Base-by-base conservation (phyloP, 257 asterid genomes). In the Solanum corneliomulleri region DNA sequence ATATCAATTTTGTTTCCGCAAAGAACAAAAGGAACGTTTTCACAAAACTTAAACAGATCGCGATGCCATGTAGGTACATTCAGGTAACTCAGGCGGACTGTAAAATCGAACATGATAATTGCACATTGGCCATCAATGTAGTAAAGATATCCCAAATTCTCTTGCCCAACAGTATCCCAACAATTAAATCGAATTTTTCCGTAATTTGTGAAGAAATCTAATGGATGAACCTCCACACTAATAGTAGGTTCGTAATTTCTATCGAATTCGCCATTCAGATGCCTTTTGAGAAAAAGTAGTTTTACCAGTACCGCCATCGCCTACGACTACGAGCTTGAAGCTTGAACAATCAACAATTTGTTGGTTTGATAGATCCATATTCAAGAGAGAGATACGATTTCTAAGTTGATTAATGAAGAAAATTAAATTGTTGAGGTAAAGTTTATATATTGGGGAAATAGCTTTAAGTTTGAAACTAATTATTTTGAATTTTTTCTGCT, bases 141-240 rank as follows among this genome's bases (percentile, higher is more conserved):
- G 93, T 94, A 93, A 78, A 92, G 94, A 76, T 96, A 96, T 87
- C 96, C 97, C 29, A 92, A 92, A 88, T 93, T 93, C 91, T 93
- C 96, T 82, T 94, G 96, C 23, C 98, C 98, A 16, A 95, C 96
- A 7, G 96, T 93, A 89, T 94, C 98, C 95, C 96, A 94, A 90
- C 98, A 94, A 60, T 94, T 91, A 83, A 93, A 94, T 58, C 96
- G 92, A 88, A 92, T 89, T 76, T 91, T 91, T 37, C 96, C 97
- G 4, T 91, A 93, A 82, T 0, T 49, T 7, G 23, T 49, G 60
- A 15, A 49, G 21, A 49, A 49, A 20, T 49, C 21, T 15, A 49
- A 49, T 49, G 97, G 97, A 86, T 95, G 97, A 78, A 95, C 98
- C 82, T 95, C 96, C 77, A 92, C 96, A 18, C 94, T 92, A 62